A percentile compares a stretch with the other conserved stretches of the same genome.
These are phyloP conservation scores for Trametes versicolor DNA, from an alignment of 1,284 basidiomycete species.

Conservation along the genomic window DNA sequence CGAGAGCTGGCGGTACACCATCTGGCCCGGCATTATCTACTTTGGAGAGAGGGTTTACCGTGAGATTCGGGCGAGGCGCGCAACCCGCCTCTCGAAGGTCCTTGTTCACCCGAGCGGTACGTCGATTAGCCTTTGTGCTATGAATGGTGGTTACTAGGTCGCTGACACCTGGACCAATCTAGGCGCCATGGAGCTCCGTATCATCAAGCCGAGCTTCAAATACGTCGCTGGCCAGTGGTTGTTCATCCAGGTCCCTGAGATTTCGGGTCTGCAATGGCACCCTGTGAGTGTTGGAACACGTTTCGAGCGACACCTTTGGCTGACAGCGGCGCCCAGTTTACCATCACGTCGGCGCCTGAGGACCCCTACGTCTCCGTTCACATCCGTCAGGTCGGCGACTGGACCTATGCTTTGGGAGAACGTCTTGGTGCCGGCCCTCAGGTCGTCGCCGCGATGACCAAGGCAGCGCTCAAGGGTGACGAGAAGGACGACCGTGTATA, in stretches of 20 bases:
- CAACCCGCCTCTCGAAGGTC: constrained; percentile 83
- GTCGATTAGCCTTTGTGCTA: constrained; percentile 36
- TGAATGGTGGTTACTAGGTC: constrained; percentile 14
- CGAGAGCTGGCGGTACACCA: constrained; percentile 85
- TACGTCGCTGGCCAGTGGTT: constrained; percentile 93
- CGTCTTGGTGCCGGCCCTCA: constrained; percentile 83
- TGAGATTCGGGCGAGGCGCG: constrained; percentile 78
- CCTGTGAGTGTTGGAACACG: constrained; percentile 61
- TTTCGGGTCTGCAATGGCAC: constrained; percentile 89
- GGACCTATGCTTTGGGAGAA: constrained; percentile 82
- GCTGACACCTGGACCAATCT: constrained; percentile 23
- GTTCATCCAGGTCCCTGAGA: constrained; percentile 86
- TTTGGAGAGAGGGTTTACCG: constrained; percentile 85
- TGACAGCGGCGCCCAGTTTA: constrained; percentile 65
- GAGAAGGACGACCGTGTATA: constrained; percentile 63
- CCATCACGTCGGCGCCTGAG: constrained; percentile 92
- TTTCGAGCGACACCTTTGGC: constrained; percentile 6
- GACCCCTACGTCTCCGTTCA: constrained; percentile 91
- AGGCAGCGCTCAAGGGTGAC: constrained; percentile 75
- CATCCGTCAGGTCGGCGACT: constrained; percentile 92
- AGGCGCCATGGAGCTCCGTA: constrained; percentile 90
- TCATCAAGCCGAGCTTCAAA: constrained; percentile 88
- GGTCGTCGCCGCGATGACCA: constrained; percentile 78
- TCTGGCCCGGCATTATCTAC: constrained; percentile 89
- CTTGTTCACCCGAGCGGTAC: constrained; percentile 83